phyloP scores from a whole-genome alignment of 371 early-diverging fungal species.

The Entomophthora muscae region DNA sequence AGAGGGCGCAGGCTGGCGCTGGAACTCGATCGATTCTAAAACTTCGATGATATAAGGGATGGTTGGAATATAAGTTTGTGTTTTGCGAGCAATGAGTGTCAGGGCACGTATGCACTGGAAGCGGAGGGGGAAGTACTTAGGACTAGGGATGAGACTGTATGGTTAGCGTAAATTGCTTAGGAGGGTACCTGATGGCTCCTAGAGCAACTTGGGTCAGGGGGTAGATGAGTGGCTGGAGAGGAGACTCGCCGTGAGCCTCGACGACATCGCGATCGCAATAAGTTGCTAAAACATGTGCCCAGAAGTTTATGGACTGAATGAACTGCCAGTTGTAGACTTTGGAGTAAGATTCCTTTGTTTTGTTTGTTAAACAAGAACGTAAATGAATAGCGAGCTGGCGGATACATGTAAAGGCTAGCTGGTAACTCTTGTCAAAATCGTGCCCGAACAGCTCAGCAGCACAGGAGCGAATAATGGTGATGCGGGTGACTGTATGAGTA shows the following conservation, averaged over 20 bases:
- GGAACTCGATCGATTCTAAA: conserved; percentile 27
- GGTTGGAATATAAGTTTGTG: conserved; percentile 67
- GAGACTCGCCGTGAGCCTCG: conserved; percentile 23
- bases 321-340: conserved; percentile 90
- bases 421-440: conserved; percentile 59
- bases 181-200: conserved; percentile 41
- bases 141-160: conserved; percentile 57
- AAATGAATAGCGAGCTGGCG: conserved; percentile 81
- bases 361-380: conserved; percentile 60
- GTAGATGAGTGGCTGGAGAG: conserved; percentile 64
- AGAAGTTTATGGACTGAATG: conserved; percentile 70
- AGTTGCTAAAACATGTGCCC: conserved; percentile 63
- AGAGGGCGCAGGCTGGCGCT: conserved; percentile 36
- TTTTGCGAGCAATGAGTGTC: conserved; percentile 42
- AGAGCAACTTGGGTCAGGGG: conserved; percentile 77
- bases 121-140: conserved; percentile 78
- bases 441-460: conserved; percentile 70
- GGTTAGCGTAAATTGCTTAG: neutral
- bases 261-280: conserved; percentile 25
- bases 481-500: conserved; percentile 55
- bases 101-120: conserved; percentile 63
- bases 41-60: conserved; percentile 68
- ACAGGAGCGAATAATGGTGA: conserved; percentile 76
- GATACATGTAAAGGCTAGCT: conserved; percentile 78
- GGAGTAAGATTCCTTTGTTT: conserved; percentile 63